Evolutionary conservation across 1,284 basidiomycete genomes (phyloP), one percentile per base, ranked within the genome.

Genomic region (Cerrena zonata): DNA sequence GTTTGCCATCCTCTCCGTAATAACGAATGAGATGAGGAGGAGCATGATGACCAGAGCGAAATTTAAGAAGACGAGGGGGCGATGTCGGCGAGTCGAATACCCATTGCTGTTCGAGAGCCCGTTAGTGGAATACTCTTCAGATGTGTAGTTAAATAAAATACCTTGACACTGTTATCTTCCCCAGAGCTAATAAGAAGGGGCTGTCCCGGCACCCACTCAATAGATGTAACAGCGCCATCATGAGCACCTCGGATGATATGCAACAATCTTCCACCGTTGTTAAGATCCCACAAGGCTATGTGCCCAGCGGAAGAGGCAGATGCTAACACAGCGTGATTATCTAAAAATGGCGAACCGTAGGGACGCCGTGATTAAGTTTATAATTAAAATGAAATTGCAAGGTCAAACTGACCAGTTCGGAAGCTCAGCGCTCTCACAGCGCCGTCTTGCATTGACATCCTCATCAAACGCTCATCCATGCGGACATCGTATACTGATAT

Each of bases 1-100:
- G 89, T 66, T 98, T 98, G 4, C 96, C 96, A 61, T 99, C 94
- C 21, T 91, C 86, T 21, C 94, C 96, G 65, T 97, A 98, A 67
- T 93, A 98, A 45, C 94, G 80, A 45, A 99, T 92, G 22, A 94
- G 75, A 62, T 94, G 87, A 0, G 95, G 94, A 12, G 95, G 94
- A 1, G 85, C 78, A 58, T 90, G 87, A 62, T 99, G 96, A 21
- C 96, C 96, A 1, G 91, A 89, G 43, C 96, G 82, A 64, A 83
- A 89, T 72, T 98, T 98, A 42, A 98, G 79, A 12, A 99, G 71
- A 39, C 92, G 79, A 2, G 95, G 94, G 11, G 90, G 76, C 1
- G 89, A 75, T 0, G 88, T 88, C 0, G 91, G 90, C 0, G 92
- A 89, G 65, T 99, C 96, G 60, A 97, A 96, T 43, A 96, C 71